These are phyloP conservation scores for Malus asiatica DNA, from an alignment of 306 rosid genomes.

Conservation along the genomic window DNA sequence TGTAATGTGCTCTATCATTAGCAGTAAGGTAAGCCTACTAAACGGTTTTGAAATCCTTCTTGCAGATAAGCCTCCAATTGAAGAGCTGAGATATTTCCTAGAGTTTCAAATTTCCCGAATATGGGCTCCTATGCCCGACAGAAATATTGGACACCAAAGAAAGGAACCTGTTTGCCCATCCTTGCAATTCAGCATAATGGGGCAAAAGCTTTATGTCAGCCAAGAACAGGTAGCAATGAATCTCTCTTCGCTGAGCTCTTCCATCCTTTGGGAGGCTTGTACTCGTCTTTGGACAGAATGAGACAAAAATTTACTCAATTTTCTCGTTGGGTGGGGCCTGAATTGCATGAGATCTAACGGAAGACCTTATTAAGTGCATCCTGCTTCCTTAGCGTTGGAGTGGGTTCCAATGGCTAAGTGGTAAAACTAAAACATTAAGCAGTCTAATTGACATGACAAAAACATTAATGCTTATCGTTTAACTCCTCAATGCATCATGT, in stretches of 20 bases:
- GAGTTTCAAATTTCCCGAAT: conserved; percentile 84
- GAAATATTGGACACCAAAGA: conserved; percentile 68
- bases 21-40: conserved; percentile 2
- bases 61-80: conserved; percentile 89
- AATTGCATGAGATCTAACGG: not conserved
- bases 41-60: not conserved
- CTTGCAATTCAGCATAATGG: conserved; percentile 94
- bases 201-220: conserved; percentile 84
- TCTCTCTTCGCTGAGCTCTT: not conserved
- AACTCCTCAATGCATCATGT: not conserved
- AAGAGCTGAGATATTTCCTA: conserved; percentile 84
- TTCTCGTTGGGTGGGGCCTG: not conserved
- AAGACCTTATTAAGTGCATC: not conserved
- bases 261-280: not conserved
- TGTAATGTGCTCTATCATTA: conserved; percentile 6
- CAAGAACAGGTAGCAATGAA: conserved; percentile 65
- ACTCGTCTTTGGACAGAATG: not conserved
- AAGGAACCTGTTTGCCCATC: conserved; percentile 97
- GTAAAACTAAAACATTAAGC: not conserved
- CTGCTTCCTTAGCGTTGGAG: not conserved
- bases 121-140: conserved; percentile 76
- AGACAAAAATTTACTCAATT: not conserved
- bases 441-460: not conserved
- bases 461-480: not conserved
- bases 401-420: not conserved